Evolutionary conservation across 257 asterid genomes (phyloP), one percentile per base, ranked within the genome.

Genomic region (Solanum sparsipilum): DNA sequence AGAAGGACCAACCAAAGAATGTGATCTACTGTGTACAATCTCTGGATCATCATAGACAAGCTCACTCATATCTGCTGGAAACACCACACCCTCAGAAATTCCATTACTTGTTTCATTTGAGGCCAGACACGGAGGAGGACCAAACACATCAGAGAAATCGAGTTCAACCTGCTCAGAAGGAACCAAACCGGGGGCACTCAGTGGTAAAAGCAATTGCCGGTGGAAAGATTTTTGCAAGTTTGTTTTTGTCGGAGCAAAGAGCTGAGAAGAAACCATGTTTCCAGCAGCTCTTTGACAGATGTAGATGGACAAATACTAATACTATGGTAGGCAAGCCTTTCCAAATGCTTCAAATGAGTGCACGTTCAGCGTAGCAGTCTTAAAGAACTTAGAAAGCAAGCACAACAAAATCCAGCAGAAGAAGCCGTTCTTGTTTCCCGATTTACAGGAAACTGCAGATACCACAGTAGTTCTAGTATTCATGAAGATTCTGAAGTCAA

Each of bases 1-100:
- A 81, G 96, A 91, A 39, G 98, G 98, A 29, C 96, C 98, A 68
- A 93, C 95, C 87, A 93, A 89, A 32, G 98, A 93, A 91, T 94
- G 95, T 23, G 95, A 93, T 82, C 96, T 91, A 70, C 92, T 93
- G 90, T 88, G 88, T 86, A 94, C 91, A 52, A 94, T 93, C 90
- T 88, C 93, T 1, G 98, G 95, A 36, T 93, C 94, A 90, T 93
- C 93, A 90, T 91, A 94, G 13, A 93, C 84, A 85, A 94, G 90
- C 86, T 94, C 95, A 83, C 39, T 91, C 70, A 76, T 86, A 73
- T 89, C 93, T 18, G 76, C 88, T 32, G 88, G 73, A 79, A 71
- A 52, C 25, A 72, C 84, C 65, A 76, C 21, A n/a, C 71, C 58
- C 87, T 87, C 94, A 83, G 73, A 56, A 35, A 89, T 84, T 39